Evolutionary conservation across 2,329 filamentous ascomycete species (phyloP), one percentile per base, ranked within the genome.

Genomic region (Gaeumannomyces sp.): DNA sequence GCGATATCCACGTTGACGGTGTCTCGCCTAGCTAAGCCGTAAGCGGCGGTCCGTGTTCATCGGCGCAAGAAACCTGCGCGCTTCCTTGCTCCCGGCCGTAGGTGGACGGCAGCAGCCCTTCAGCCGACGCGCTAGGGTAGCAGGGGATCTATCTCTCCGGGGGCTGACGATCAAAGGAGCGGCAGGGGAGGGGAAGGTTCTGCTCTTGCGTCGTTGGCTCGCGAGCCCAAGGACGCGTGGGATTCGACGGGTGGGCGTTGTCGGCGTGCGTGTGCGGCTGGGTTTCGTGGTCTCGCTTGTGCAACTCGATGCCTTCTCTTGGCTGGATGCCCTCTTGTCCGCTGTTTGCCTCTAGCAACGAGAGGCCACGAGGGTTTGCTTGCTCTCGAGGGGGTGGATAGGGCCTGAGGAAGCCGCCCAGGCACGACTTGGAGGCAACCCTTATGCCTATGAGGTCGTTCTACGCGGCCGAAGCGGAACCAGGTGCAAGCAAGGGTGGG

Each of bases 1-100:
- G 91, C 87, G 90, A 97, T 96, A 93, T 97, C 93, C 93, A 97
- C 89, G 85, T 83, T 93, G 87, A 82, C 86, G 85, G 83, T 83
- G 71, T 74, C 74, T 76, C 69, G 71, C 70, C 71, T 74, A 64
- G 73, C 65, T 67, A 67, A 72, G 76, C 74, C 76, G 72, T 63
- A 65, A 70, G 65, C 68, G 73, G 72, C 70, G 66, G 66, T 31
- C 53, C 53, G 59, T 70, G 69, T 68, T 76, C 75, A 76, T 77
- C 71, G 71, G 73, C 68, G 66, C 64, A 63, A 57, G 58, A 31
- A 61, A 61, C 25, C 25, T 57, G 64, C 66, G 68, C 67, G 64
- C 67, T 66, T 66, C 60, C 27, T 59, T 33, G 19, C 28, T 14
- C 35, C 45, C n/a, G 28, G 45, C 22, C 45, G 45, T n/a, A 22